Conservation (phyloP, 2,329 filamentous ascomycete genomes). For the Apiospora rasikravindrae region DNA sequence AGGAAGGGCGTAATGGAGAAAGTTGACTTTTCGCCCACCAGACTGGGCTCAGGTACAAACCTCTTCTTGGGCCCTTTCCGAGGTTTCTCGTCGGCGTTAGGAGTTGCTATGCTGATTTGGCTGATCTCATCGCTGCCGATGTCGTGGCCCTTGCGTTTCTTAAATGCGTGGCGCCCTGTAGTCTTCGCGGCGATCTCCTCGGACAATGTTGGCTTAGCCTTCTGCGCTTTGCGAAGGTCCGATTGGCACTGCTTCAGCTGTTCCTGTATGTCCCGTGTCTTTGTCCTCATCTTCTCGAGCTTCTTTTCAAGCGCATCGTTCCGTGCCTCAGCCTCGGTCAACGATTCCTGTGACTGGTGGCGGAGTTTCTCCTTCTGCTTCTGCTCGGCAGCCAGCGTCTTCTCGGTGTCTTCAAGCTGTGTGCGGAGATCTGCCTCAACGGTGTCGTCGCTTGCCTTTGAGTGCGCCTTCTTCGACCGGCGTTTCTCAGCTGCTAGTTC, state of each 20-base stretch:
- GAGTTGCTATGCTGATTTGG: constrained; percentile 52
- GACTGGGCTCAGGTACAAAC: constrained; percentile 53
- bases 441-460: constrained; percentile 27
- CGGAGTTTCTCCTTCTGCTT: constrained; percentile 52
- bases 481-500: constrained; percentile 41
- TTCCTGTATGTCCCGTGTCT: constrained; percentile 72
- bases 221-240: constrained; percentile 47
- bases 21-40: constrained; percentile 82
- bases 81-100: constrained; percentile 37
- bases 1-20: constrained; percentile 96
- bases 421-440: constrained; percentile 36
- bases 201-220: constrained; percentile 43
- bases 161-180: constrained; percentile 43
- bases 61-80: constrained; percentile 59
- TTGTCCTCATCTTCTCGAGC: constrained; percentile 70
- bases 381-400: constrained; percentile 45
- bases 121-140: constrained; percentile 50
- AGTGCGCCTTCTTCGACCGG: constrained; percentile 36
- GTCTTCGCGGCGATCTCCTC: constrained; percentile 40
- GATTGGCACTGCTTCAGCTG: constrained; percentile 70
- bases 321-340: constrained; percentile 65
- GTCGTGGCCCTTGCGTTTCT: constrained; percentile 54
- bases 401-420: constrained; percentile 38
- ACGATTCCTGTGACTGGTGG: constrained; percentile 56
- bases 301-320: constrained; percentile 72